A percentile compares a stretch with the other conserved stretches of the same genome.
phyloP scores from a whole-genome alignment of 2,329 filamentous ascomycete genomes.

The Neopestalotiopsis rosae region DNA sequence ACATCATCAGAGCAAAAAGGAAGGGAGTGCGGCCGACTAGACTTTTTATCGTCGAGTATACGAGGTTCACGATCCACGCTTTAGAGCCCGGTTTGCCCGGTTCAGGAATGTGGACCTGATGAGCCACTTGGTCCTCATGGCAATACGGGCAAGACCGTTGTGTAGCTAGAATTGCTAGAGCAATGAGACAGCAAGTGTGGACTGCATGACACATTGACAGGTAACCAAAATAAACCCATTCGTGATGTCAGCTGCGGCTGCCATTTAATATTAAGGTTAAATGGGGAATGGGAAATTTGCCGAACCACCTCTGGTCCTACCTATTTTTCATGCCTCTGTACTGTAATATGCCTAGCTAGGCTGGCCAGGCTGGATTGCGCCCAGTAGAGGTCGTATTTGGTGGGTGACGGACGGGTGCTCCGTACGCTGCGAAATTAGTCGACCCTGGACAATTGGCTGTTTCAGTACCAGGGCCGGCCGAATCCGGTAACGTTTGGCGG shows the following conservation, averaged over 20 bases:
- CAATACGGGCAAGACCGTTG: not conserved
- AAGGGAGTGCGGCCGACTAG: not conserved
- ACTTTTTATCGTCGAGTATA: slow-evolving; percentile 1
- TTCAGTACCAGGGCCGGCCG: not conserved
- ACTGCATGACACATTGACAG: slow-evolving; percentile 8
- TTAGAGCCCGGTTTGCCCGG: not conserved
- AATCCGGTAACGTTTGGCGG: not conserved
- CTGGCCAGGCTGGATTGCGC: not conserved
- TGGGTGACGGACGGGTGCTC: not conserved
- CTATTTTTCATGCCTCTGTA: not conserved
- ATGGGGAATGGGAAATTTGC: slow-evolving; percentile 3
- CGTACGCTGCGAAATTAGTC: slow-evolving; percentile 8
- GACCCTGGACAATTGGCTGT: not conserved
- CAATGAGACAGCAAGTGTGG: not conserved
- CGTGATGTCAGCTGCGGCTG: slow-evolving; percentile 7
- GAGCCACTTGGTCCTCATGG: not conserved
- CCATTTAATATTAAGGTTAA: not conserved
- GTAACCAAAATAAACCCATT: not conserved
- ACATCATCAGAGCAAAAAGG: not conserved
- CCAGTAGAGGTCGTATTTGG: not conserved
- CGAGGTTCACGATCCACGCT: slow-evolving; percentile 2
- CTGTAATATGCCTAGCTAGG: not conserved
- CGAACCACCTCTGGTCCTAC: not conserved
- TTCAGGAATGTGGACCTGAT: not conserved
- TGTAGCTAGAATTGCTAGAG: slow-evolving; percentile 2